Percentiles rank a stretch among this genome's conserved stretches.
Evolutionary conservation across 2,329 filamentous ascomycete genomes (phyloP).

Genomic region (Periconia sp.): DNA sequence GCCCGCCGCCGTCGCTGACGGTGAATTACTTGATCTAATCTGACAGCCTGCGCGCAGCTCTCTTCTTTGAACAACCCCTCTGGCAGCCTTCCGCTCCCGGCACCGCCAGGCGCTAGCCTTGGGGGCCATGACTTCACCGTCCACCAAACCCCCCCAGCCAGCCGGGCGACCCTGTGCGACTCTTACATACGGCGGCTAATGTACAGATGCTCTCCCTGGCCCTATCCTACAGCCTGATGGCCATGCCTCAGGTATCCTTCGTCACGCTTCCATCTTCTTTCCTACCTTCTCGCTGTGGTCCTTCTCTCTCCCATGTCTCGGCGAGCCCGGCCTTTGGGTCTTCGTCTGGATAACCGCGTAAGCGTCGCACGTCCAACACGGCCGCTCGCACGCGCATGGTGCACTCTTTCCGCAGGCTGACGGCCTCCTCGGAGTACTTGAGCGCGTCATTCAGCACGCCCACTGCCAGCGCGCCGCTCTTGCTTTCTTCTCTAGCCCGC

Average conservation of each 20-base stretch:
- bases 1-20: conserved; percentile 50
- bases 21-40: conserved; percentile 69
- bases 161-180: too few relatives aligned
- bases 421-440: conserved; percentile 74
- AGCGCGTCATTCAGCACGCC: conserved; percentile 70
- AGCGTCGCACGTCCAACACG: conserved; percentile 76
- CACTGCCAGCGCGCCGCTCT: conserved; percentile 49
- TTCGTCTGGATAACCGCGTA: conserved; percentile 77
- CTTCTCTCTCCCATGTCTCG: conserved; percentile 76
- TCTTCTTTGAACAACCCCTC: not conserved
- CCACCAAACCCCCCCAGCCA: too few relatives aligned
- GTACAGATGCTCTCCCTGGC: conserved; percentile 1
- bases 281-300: conserved; percentile 59
- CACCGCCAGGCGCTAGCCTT: too few relatives aligned
- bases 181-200: too few relatives aligned
- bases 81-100: too few relatives aligned
- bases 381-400: conserved; percentile 78
- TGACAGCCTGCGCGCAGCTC: conserved; percentile 47
- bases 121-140: too few relatives aligned
- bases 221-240: conserved; percentile 14
- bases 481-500: conserved; percentile 59
- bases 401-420: conserved; percentile 78
- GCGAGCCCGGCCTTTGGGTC: conserved; percentile 78
- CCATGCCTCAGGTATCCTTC: conserved; percentile 56
- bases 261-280: conserved; percentile 68